These are phyloP conservation scores for Podila epicladia DNA, from an alignment of 192 early-diverging fungal genomes.

Conservation along the genomic window DNA sequence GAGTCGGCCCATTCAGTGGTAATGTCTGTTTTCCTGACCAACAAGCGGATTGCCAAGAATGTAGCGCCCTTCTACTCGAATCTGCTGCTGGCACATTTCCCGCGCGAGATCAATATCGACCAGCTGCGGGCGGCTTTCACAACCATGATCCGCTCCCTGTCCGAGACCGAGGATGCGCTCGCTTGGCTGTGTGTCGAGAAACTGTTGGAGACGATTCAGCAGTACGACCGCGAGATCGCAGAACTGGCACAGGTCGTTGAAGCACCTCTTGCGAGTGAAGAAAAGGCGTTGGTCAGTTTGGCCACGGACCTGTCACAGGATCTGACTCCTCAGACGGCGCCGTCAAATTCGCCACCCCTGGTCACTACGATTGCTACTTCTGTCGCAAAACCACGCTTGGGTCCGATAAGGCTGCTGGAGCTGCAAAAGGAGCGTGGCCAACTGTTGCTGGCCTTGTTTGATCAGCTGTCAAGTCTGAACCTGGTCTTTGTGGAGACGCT, in stretches of 20 bases:
- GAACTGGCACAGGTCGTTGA: background rate
- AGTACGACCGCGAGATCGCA: constrained; percentile 21
- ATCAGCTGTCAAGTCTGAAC: constrained; percentile 52
- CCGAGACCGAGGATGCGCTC: constrained; percentile 59
- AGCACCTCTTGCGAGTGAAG: constrained; percentile 1
- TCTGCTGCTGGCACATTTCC: constrained; percentile 58
- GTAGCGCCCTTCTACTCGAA: constrained; percentile 60
- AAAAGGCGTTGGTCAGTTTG: constrained; percentile 13
- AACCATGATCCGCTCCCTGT: constrained; percentile 59
- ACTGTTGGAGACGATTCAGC: constrained; percentile 51
- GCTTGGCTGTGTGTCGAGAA: constrained; percentile 62
- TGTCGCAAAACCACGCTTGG: background rate
- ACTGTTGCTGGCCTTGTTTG: constrained; percentile 47
- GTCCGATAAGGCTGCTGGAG: constrained; percentile 1
- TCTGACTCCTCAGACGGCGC: constrained; percentile 18
- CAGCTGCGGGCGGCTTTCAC: constrained; percentile 61
- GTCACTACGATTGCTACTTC: background rate
- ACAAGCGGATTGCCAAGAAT: constrained; percentile 58
- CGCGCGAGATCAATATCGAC: constrained; percentile 53
- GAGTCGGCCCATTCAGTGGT: constrained; percentile 63
- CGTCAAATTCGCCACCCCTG: constrained; percentile 20
- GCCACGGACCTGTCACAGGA: constrained; percentile 13
- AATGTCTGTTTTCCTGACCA: constrained; percentile 55
- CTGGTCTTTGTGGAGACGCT: constrained; percentile 52
- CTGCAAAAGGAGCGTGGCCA: constrained; percentile 38